Base-by-base conservation (phyloP, 352 stramenopile species). In the Phytophthora agathidicida region DNA sequence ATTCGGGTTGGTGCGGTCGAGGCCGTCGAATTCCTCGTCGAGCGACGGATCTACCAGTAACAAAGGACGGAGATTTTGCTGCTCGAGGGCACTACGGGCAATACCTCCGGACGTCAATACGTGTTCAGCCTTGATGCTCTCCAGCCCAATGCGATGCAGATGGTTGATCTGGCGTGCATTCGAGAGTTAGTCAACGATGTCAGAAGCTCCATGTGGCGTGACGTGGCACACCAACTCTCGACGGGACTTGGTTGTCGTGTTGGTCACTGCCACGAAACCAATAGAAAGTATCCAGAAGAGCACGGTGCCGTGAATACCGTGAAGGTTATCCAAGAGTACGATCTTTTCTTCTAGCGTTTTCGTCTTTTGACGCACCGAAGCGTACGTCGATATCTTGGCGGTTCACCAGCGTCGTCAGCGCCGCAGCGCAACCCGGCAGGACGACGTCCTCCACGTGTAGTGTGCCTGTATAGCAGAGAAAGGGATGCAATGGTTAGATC, bases 231-330 rank as follows among this genome's bases (percentile, higher is more conserved):
- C 78, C 56, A 88, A 39, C 27, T 80, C 58, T 6, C 55, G 46
- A 16, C 68, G 54, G 28, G 71, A 88, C 37, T 85, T 86, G 49
- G 76, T 88, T 28, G 78, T 88, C n/a, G 75, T 88, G 46, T 88
- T 88, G n/a, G 71, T 86, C 47, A 88, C 78, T 88, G 31, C 24
- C 41, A 19, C 7, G 19, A 10, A 52, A n/a, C n/a, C 16, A 23
- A 28, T 3, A 5, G n/a, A n/a, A n/a, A n/a, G n/a, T n/a, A n/a
- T n/a, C n/a, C 17, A 33, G 6, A 58, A 50, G 36, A 48, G 28
- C 22, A 45, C 9, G 33, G 33, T 32, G 20, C n/a, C n/a, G n/a
- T n/a, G n/a, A n/a, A n/a, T n/a, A n/a, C n/a, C n/a, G n/a, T n/a
- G n/a, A n/a, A n/a, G n/a, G n/a, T n/a, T n/a, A n/a, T n/a, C n/a